Base-by-base conservation (phyloP, 2,329 filamentous ascomycete genomes). In the Xylariaceae sp. region DNA sequence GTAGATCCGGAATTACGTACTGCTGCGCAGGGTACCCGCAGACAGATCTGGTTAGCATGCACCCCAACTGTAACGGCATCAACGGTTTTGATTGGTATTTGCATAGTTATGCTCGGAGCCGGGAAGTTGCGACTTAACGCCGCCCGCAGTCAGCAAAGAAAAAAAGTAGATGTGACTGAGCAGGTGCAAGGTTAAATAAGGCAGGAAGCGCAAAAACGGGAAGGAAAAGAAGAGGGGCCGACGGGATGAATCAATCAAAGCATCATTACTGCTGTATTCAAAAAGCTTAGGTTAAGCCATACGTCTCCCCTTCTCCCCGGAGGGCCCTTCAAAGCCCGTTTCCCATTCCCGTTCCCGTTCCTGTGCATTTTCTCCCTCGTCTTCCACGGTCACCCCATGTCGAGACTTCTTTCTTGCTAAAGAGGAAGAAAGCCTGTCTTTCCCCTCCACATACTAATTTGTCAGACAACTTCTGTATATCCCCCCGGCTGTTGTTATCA, bases 241-340 rank as follows among this genome's bases (percentile, higher is more conserved):
- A 18, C 7, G 12, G 21, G 19, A 15, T 27, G 34, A 41, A 38
- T 34, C 29, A 43, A 46, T 49, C 41, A 34, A 47, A 42, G 44
- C 36, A 49, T 48, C 46, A 48, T 48, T 7, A 24, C n/a, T n/a
- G n/a, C n/a, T n/a, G n/a, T n/a, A 35, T 37, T 35, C 41, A 33
- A 38, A 31, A 32, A 28, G 9, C n/a, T 27, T 36, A 38, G 24
- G 11, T 11, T 24, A 11, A 7, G 6, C 7, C 11, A 24, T 11
- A 24, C 30, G 35, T 36, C 24, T n/a, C 42, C 11, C 31, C 18
- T 27, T 18, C 40, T 34, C 41, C 17, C 19, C 33, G 24, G 14
- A 28, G 15, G 21, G 18, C 36, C 33, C 36, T 36, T 42, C 39
- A 34, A 39, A 40, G 27, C 13, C 41, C 38, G 34, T 19, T 31